These are phyloP conservation scores for Tetrapyrgos nigripes DNA, from an alignment of 1,284 basidiomycete genomes.

Conservation along the genomic window DNA sequence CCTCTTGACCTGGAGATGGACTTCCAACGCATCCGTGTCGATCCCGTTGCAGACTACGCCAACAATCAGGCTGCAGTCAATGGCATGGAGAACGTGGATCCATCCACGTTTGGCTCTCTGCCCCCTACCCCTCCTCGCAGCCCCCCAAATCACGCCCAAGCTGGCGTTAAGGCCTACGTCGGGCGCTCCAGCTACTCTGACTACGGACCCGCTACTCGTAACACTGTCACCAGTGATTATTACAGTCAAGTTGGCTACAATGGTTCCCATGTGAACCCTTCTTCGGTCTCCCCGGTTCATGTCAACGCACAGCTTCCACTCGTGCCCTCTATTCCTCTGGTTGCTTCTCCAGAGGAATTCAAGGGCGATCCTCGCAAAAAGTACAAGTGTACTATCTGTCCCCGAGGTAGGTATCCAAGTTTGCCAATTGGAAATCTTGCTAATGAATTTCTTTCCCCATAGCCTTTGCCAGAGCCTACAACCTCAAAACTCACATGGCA, in stretches of 20 bases:
- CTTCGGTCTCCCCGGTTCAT: conserved; percentile 62
- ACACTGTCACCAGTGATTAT: conserved; percentile 61
- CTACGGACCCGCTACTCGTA: conserved; percentile 59
- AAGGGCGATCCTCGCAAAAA: conserved; percentile 75
- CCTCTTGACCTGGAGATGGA: conserved; percentile 74
- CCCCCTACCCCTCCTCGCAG: conserved; percentile 67
- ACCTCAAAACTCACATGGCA: conserved; percentile 89
- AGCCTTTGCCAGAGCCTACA: conserved; percentile 92
- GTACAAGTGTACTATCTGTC: conserved; percentile 75
- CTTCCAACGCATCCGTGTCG: conserved; percentile 66
- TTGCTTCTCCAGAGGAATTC: conserved; percentile 45
- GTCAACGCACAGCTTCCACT: conserved; percentile 57
- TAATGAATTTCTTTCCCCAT: conserved; percentile 13
- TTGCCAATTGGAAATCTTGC: conserved; percentile 1
- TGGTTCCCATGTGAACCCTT: conserved; percentile 36
- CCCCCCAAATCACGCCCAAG: conserved; percentile 47
- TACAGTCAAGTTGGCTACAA: conserved; percentile 48
- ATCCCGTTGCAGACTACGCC: conserved; percentile 59
- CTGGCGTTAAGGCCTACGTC: conserved; percentile 40
- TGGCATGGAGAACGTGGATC: conserved; percentile 51
- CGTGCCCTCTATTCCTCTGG: conserved; percentile 49
- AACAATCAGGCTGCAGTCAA: conserved; percentile 44
- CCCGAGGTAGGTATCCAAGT: conserved; percentile 57
- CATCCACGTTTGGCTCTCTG: conserved; percentile 60
- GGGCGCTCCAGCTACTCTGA: conserved; percentile 66